Base-by-base conservation (phyloP, 1,284 basidiomycete genomes). In the Puccinia sorghi region DNA sequence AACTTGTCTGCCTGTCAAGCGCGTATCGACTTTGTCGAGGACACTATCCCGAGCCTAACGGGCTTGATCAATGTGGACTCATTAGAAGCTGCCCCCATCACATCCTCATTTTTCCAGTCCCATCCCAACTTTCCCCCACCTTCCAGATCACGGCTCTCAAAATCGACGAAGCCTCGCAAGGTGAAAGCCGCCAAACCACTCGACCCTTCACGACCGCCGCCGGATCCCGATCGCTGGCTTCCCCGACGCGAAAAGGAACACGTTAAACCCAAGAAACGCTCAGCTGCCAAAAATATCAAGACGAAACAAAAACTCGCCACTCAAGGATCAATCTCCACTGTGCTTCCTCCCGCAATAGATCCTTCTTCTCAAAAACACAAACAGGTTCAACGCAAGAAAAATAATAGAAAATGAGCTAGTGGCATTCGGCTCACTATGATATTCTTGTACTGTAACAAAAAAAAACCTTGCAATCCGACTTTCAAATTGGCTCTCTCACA, bases 181-280 rank as follows among this genome's bases (percentile, higher is more conserved):
- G 5, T 50, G 4, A 75, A 75, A 56, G 3, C 39, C 7, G 37
- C n/a, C 25, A 74, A 74, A 22, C 72, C 72, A 22, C 61, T 74
- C 52, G 72, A 74, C 46, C 72, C 72, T 46, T 50, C 59, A 39
- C 22, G 72, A 37, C 72, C 72, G 37, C 59, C 72, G 6, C 73
- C 73, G 13, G 73, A 75, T 43, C 73, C 73, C 39, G 73, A 75
- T 20, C 73, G 61, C 32, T 66, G 73, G 73, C 48, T 75, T 37
- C 61, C 73, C 11, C 73, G 73, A 11, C 70, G 56, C 3, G 70
- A 72, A 57, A 72, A 72, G 27, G 52, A 72, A 57, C 39, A 15
- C 54, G 25, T 12, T 27, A 54, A 57, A 43, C 27, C 52, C 15
- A n/a, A 6, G 5, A 72, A 59, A 57, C 70, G 54, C n/a, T 37